Base-by-base conservation (phyloP, 345 rosid species). In the Passiflora organensis region DNA sequence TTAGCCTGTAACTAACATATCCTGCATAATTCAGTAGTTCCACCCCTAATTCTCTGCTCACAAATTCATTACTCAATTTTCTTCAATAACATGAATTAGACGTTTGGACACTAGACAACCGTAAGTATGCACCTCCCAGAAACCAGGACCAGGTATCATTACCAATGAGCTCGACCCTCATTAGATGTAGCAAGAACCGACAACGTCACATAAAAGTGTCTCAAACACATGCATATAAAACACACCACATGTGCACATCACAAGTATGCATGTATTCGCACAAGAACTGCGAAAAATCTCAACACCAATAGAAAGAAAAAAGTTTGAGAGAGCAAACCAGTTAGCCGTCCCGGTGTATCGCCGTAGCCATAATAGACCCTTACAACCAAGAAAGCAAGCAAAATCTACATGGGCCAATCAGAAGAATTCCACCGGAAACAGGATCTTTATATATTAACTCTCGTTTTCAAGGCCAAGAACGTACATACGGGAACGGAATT, bases 271-370 rank as follows among this genome's bases (percentile, higher is more conserved):
- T 36, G 44, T 38, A 24, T 53, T 16, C 19, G 43, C 24, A 20
- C 8, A 4, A 56, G 18, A 15, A 2, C 15, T 28, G 41, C 12
- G 24, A 1, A 28, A 53, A 43, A 54, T 23, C 11, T 6, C 8
- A 3, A 42, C 2, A 13, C 15, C 13, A 24, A 20, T 20, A 16
- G 16, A 55, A 28, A 10, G 1, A 23, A 14, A 38, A 38, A 48
- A 16, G 48, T 18, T 20, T 3, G 18, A 50, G 12, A 47, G 49
- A 69, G 50, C 18, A 46, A 43, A 80, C 74, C 67, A 75, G 69
- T 69, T 75, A 68, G n/a, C 67, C 61, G 46, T 60, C 41, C 54
- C 73, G 55, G 47, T 21, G 62, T 34, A 59, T 46, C 58, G 59
- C 60, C 53, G 25, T 56, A 66, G 51, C 62, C 70, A 70, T 73